Base-by-base conservation (phyloP, 352 stramenopile species). In the Globisporangium canariense region DNA sequence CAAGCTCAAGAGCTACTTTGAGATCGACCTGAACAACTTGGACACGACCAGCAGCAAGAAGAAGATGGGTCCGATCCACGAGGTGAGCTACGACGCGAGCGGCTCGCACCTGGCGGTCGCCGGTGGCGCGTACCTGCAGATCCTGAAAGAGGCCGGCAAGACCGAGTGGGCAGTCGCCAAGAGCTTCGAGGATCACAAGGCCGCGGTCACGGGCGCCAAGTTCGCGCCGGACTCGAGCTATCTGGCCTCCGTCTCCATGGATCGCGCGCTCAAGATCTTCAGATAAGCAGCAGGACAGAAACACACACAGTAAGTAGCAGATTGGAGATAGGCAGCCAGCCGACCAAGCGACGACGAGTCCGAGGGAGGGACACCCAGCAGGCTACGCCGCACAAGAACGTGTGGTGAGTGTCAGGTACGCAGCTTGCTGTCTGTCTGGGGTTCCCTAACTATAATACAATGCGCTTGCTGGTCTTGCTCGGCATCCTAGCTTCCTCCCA, bases 1-100 rank as follows among this genome's bases (percentile, higher is more conserved):
- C 56, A 97, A 96, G 72, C 81, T 91, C 45, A 88, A 88, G 65
- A 93, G 76, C 65, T 83, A 96, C 54, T 78, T 76, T 32, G 76
- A 88, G 61, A 32, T 93, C 45, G 74, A 90, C 45, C 52, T 90
- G 38, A 83, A 70, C 43, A 54, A 66, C 36, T 22, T 68, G 16
- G 65, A 58, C 16, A n/a, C 11, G 14, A 40, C 34, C 34, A 46
- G 11, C 11, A 16, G 11, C 40, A 46, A 46, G 3, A 77, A 70
- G 55, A 82, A 81, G 36, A 62, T 79, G 11, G 71, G 71, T 16
- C 54, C 73, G 36, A 82, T 91, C 49, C 67, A 89, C 58, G 70
- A 75, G 34, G 66, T 91, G 18, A 73, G 65, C 60, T 90, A 89
- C 65, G 84, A 93, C 28, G 65, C 74, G 11, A 90, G 81, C 50